Evolutionary conservation across 2,329 filamentous ascomycete genomes (phyloP).

Genomic region (Xylariales sp.): DNA sequence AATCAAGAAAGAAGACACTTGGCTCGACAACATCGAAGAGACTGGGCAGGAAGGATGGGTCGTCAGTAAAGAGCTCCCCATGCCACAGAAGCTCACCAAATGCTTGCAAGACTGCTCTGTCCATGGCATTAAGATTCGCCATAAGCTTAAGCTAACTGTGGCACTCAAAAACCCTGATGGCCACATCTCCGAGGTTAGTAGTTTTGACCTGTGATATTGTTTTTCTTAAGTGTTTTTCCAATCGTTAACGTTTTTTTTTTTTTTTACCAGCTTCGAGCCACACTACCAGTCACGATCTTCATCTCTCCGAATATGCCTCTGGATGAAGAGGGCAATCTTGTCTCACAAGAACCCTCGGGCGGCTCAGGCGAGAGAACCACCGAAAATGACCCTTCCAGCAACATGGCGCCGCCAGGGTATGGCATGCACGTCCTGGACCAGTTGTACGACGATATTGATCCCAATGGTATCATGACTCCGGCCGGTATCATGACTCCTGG

Average conservation of each 20-base stretch:
- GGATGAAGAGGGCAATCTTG: constrained; percentile 79
- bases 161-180: constrained; percentile 93
- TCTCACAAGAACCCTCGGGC: constrained; percentile 53
- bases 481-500: constrained; percentile 3
- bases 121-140: constrained; percentile 84
- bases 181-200: constrained; percentile 77
- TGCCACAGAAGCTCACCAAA: constrained; percentile 76
- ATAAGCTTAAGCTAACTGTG: constrained; percentile 88
- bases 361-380: constrained; percentile 26
- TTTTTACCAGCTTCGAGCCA: constrained; percentile 83
- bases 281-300: constrained; percentile 86
- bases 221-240: constrained; percentile 9
- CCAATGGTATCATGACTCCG: constrained; percentile 69
- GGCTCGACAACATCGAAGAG: constrained; percentile 65
- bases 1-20: constrained; percentile 55
- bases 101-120: constrained; percentile 89
- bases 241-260: no score
- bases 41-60: constrained; percentile 63
- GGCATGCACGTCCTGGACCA: constrained; percentile 86
- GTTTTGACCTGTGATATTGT: background rate
- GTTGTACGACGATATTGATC: constrained; percentile 83
- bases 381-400: constrained; percentile 50
- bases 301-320: constrained; percentile 92
- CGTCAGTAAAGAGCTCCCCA: constrained; percentile 56
- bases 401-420: constrained; percentile 85